Percentiles rank a stretch among this genome's conserved stretches.
phyloP scores from a whole-genome alignment of 2,329 filamentous ascomycete species.

The Penicillium vulpinum region DNA sequence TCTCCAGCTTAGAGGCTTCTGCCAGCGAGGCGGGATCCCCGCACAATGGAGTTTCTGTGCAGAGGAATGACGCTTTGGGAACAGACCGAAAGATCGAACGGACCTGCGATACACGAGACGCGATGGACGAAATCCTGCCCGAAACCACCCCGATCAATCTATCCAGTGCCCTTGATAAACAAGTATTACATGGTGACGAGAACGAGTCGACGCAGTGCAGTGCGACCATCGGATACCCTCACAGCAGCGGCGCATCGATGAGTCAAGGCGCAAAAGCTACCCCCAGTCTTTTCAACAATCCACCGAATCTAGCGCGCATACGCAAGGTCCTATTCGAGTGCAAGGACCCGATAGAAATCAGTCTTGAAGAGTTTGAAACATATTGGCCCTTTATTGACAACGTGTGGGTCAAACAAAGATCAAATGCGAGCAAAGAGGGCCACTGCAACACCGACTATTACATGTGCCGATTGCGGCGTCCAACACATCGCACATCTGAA shows the following conservation, averaged over 20 bases:
- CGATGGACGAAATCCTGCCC: constrained; percentile 11
- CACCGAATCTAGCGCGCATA: constrained; percentile 45
- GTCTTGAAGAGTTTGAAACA: constrained; percentile 47
- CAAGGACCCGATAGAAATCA: constrained; percentile 49
- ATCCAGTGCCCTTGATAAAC: constrained; percentile 22
- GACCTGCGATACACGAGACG: neutral
- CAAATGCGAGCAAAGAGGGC: constrained; percentile 44
- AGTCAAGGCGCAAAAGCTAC: constrained; percentile 7
- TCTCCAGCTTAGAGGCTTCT: constrained; percentile 21
- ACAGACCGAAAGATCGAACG: neutral
- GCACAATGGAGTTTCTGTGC: constrained; percentile 13
- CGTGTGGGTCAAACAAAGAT: constrained; percentile 51
- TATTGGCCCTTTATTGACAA: constrained; percentile 54
- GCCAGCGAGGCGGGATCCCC: constrained; percentile 12
- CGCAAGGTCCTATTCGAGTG: constrained; percentile 48
- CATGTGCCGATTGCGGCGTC: constrained; percentile 47
- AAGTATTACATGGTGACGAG: constrained; percentile 14
- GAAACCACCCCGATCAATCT: constrained; percentile 19
- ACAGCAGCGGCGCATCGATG: neutral
- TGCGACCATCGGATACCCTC: neutral
- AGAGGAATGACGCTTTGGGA: constrained; percentile 6
- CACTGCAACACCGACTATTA: constrained; percentile 49
- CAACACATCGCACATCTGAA: constrained; percentile 42
- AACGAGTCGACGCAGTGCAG: neutral
- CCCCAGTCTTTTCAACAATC: constrained; percentile 42